Evolutionary conservation across 805 yeast genomes (phyloP), one percentile per base, ranked within the genome.

Genomic region (Wickerhamomyces subpelliculosus): DNA sequence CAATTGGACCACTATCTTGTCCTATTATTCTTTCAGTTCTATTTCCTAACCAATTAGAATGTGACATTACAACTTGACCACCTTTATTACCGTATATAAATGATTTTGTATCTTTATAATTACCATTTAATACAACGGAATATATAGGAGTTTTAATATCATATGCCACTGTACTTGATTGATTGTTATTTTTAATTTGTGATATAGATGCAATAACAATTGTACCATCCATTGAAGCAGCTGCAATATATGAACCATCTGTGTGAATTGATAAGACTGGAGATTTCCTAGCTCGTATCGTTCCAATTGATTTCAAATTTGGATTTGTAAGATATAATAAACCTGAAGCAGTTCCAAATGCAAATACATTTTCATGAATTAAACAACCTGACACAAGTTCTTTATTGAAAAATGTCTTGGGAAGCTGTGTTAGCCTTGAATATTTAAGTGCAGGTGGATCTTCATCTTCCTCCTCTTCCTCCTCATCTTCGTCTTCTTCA

Each of bases 141-240:
- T 88, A 94, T 0, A 93, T 73, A 0, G 97, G 97, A 22, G 97
- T 66, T 49, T 83, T 81, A 58, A 88, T 84, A 58, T 89, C 95
- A 48, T 75, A 81, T 3, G 87, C 88, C 0, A 72, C 66, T 1
- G 51, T 38, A n/a, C 39, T 39, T 1, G 54, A 34, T 12, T 51
- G 43, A 17, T 36, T 36, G 18, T 42, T 36, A 8, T 40, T 42
- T 29, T 46, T 48, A 18, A 48, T 34, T 21, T 45, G 51, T 4
- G 32, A 29, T 1, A 85, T 63, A 2, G 88, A 73, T 0, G 96
- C 93, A 5, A 87, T 73, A 2, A 87, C 87, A 0, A 90, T 83
- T 0, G 95, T 84, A 0, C 98, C 98, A 55, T 93, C 98, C 66
- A 90, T 80, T 0, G 97, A 87, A 0, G 89, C 96, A 0, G 95